Conservation (phyloP, 805 yeast genomes). For the Hagleromyces aurorensis region DNA sequence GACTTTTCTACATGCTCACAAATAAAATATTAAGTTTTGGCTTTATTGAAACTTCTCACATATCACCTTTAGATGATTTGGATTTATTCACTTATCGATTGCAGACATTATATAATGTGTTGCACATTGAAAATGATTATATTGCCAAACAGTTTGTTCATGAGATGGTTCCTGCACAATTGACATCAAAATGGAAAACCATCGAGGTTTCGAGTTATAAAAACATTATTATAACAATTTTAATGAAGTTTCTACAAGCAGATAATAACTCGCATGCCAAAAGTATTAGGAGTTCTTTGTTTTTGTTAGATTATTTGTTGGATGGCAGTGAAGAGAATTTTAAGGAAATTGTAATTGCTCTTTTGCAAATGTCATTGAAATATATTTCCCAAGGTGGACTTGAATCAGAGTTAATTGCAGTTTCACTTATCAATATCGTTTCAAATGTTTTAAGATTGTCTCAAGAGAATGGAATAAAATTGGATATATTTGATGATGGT, state of each 20-base stretch:
- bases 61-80: conserved; percentile 49
- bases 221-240: conserved; percentile 40
- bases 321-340: conserved; percentile 55
- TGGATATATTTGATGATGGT: conserved; percentile 28
- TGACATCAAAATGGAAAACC: conserved; percentile 41
- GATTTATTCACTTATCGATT: conserved; percentile 57
- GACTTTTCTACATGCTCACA: conserved; percentile 52
- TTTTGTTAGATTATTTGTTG: conserved; percentile 38
- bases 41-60: conserved; percentile 24
- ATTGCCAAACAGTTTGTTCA: conserved; percentile 43
- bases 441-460: conserved; percentile 28
- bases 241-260: conserved; percentile 39
- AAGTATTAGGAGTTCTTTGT: conserved; percentile 38
- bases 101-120: conserved; percentile 42
- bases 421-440: conserved; percentile 26
- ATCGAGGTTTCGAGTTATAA: conserved; percentile 52
- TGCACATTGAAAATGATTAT: conserved; percentile 37
- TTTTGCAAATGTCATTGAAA: conserved; percentile 34
- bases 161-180: too few relatives aligned
- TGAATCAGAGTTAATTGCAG: conserved; percentile 28
- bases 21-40: conserved; percentile 42
- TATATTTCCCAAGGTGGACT: conserved; percentile 17
- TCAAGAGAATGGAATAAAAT: conserved; percentile 24
- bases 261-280: conserved; percentile 30
- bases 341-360: conserved; percentile 34